Evolutionary conservation across 306 rosid genomes (phyloP).

Genomic region (Gynostemma pentaphyllum): DNA sequence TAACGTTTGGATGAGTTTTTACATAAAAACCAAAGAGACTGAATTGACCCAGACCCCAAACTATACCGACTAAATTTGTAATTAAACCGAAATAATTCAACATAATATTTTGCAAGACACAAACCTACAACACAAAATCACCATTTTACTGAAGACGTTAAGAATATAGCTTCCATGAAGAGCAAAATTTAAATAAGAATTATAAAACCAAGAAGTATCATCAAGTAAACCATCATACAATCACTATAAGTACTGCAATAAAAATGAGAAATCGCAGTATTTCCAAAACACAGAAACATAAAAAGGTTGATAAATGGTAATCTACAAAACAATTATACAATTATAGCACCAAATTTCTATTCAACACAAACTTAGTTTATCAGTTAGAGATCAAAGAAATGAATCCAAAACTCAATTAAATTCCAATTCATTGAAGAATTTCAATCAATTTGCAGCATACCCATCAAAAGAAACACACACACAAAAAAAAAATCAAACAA

Average conservation of each 20-base stretch:
- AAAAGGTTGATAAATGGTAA: no score
- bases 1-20: no score
- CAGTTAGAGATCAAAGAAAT: neutral
- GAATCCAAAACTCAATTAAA: slow-evolving; percentile 9
- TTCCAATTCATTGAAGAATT: slow-evolving; percentile 12
- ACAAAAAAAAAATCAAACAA: neutral
- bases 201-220: neutral
- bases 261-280: neutral
- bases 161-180: neutral
- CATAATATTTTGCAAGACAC: neutral
- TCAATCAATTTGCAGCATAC: slow-evolving; percentile 9
- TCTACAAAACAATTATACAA: no score
- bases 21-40: no score
- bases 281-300: neutral
- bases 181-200: neutral
- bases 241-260: neutral
- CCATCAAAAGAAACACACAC: slow-evolving; percentile 18
- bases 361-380: neutral
- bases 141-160: neutral
- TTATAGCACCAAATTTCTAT: neutral
- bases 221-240: neutral
- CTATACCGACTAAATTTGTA: no score
- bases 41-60: no score
- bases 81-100: neutral
- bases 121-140: neutral